Base-by-base conservation (phyloP, 2,329 filamentous ascomycete species). In the Conoideocrella luteorostrata region DNA sequence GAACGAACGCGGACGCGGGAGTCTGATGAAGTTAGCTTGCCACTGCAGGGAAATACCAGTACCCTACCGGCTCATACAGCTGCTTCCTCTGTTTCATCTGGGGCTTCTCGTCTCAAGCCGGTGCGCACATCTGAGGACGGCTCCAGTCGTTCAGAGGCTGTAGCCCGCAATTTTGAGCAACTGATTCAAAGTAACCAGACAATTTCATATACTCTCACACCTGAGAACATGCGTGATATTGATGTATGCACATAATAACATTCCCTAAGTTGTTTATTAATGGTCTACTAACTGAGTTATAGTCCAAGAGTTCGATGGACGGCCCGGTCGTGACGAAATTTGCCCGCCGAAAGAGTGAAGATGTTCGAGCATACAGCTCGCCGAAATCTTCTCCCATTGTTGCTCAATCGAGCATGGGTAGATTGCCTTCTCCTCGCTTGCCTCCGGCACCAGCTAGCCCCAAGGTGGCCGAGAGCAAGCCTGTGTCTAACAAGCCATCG, bases 121-220 rank as follows among this genome's bases (percentile, higher is more conserved):
- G 63, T 75, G 3, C 71, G 77, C 30, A 75, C 69, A 4, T 82
- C 80, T 0, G 78, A 84, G 50, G 80, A 83, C 13, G 75, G 70
- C 51, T 60, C 63, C 15, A 71, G 57, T 45, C 69, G 66, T 5
- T 65, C 69, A 6, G 77, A 78, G 36, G 77, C 82, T 46, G 77
- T 83, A 39, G 76, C 78, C 9, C 78, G 76, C 37, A 80, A 85
- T 53, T 84, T 93, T 55, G 87, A 93, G 56, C 77, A 89, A 53
- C 71, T 91, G 40, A 90, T 93, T 49, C 80, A 86, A 45, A 89
- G 86, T 60, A 84, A 88, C 53, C 80, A 89, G 58, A 91, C 87
- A 2, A 82, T 91, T 34, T 86, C 87, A 54, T 91, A 85, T 60
- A 91, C 87, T 2, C 70, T 91, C 22, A 93, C 87, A 0, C 86